These are phyloP conservation scores for Scutellaria barbata DNA, from an alignment of 257 asterid species.

Conservation along the genomic window DNA sequence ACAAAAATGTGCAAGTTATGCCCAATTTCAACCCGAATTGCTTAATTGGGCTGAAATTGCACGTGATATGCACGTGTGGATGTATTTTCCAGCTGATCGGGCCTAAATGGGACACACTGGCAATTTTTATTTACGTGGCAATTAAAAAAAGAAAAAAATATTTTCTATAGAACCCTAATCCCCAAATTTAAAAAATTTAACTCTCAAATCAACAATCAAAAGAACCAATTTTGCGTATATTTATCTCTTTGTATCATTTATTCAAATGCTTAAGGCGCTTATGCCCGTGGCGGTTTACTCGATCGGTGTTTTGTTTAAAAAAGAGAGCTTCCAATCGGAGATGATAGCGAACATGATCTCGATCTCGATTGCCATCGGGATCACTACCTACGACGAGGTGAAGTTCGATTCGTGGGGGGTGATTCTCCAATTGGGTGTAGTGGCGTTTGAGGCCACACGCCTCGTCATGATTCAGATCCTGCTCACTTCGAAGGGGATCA, in stretches of 20 bases:
- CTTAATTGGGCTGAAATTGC: too few species aligned
- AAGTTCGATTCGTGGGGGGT: slow-evolving; percentile 72
- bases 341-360: slow-evolving; percentile 70
- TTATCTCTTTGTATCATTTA: slow-evolving; percentile 67
- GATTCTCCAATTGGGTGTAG: slow-evolving; percentile 64
- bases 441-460: slow-evolving; percentile 69
- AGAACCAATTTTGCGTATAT: slow-evolving; percentile 77
- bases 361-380: slow-evolving; percentile 71
- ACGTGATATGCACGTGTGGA: too few species aligned
- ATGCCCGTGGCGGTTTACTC: slow-evolving; percentile 79
- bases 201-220: too few species aligned
- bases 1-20: too few species aligned
- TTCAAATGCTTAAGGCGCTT: slow-evolving; percentile 75
- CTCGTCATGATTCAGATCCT: slow-evolving; percentile 73
- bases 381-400: slow-evolving; percentile 74
- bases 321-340: slow-evolving; percentile 51
- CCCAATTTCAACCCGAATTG: too few species aligned
- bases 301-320: slow-evolving; percentile 52
- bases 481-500: slow-evolving; percentile 59
- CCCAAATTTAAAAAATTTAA: too few species aligned
- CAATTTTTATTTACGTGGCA: too few species aligned
- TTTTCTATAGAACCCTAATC: too few species aligned
- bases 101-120: too few species aligned
- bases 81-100: too few species aligned
- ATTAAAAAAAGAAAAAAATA: too few species aligned